Percentiles rank a stretch among this genome's conserved stretches.
These are phyloP conservation scores for Aechmea fasciata DNA, from an alignment of 176 grass and related monocot species.

Conservation along the genomic window DNA sequence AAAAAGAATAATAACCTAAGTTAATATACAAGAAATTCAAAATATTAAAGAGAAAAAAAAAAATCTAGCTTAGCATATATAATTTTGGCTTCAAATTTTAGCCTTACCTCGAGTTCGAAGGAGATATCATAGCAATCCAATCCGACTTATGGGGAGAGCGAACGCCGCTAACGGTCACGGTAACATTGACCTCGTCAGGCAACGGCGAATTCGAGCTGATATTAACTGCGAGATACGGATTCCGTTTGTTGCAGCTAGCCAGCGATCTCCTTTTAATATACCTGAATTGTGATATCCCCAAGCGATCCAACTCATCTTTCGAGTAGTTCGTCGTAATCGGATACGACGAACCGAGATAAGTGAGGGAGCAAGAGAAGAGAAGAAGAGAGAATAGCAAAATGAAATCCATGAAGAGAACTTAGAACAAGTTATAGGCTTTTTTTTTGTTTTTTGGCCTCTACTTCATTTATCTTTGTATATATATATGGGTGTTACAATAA, in stretches of 20 bases:
- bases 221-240: conserved; percentile 43
- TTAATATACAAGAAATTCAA: conserved; percentile 10
- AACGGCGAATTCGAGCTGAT: conserved; percentile 22
- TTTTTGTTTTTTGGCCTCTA: neutral
- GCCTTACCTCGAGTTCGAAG: conserved; percentile 54
- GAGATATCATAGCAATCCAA: conserved; percentile 86
- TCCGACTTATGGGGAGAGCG: conserved; percentile 27
- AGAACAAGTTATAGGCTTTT: neutral
- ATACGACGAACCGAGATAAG: neutral
- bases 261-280: conserved; percentile 58
- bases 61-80: neutral
- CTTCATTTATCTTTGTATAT: neutral
- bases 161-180: conserved; percentile 52
- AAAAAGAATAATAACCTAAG: conserved; percentile 1
- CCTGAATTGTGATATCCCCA: conserved; percentile 68
- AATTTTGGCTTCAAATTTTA: neutral
- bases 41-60: neutral
- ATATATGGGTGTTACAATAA: neutral
- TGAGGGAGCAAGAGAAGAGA: neutral
- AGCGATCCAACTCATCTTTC: neutral
- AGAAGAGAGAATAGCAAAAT: neutral
- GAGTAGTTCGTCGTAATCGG: neutral
- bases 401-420: neutral
- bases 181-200: conserved; percentile 47
- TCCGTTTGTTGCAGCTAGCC: conserved; percentile 22